Evolutionary conservation across 768 basidiomycete species (phyloP).

Genomic region (Russula foetens): DNA sequence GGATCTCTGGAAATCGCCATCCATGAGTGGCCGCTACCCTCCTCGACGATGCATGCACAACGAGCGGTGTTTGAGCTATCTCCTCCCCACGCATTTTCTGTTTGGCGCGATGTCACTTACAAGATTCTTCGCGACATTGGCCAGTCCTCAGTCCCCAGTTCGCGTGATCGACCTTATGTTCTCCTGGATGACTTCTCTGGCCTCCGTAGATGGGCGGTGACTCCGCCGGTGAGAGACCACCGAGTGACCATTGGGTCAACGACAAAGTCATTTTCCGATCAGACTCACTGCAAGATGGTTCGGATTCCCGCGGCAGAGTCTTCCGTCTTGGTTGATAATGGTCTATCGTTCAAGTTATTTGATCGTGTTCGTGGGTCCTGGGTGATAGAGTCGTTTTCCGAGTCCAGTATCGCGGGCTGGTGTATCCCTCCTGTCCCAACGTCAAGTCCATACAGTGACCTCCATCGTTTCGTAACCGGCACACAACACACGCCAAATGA

Average conservation of each 20-base stretch:
- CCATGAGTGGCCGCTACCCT: conserved; percentile 15
- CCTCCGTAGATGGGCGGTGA: not conserved
- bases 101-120: conserved; percentile 8
- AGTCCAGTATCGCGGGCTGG: not conserved
- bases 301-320: not conserved
- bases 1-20: not conserved
- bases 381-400: not conserved
- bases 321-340: conserved; percentile 4
- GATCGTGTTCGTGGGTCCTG: not conserved
- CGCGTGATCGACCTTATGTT: not conserved
- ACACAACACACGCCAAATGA: too few species aligned
- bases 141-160: not conserved
- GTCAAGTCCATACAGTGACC: not conserved
- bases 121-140: conserved; percentile 6
- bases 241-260: conserved; percentile 6
- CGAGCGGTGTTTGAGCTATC: conserved; percentile 7
- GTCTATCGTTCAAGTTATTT: conserved; percentile 2
- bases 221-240: not conserved
- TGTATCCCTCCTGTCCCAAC: not conserved
- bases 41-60: not conserved
- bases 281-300: too few species aligned
- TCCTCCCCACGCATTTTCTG: not conserved
- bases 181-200: conserved; percentile 1
- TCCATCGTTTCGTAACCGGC: too few species aligned
- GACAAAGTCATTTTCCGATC: not conserved